phyloP scores from a whole-genome alignment of 495 filamentous ascomycete genomes.

The Xylaria venustula region DNA sequence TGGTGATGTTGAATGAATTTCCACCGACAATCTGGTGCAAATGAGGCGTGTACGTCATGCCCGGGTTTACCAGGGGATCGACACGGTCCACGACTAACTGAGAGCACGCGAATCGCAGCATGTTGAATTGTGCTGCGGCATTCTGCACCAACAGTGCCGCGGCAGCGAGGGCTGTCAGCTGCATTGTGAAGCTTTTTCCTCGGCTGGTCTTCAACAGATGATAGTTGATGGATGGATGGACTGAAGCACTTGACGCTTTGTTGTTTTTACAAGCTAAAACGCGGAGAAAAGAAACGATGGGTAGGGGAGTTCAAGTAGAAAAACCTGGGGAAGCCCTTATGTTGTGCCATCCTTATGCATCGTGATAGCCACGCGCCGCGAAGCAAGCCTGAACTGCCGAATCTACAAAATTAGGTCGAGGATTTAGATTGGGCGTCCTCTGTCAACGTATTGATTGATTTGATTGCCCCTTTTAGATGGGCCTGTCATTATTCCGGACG shows the following conservation, averaged over 20 bases:
- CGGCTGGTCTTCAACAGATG: not conserved
- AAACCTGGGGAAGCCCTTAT: conserved; percentile 21
- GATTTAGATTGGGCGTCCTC: not conserved
- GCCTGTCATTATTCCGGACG: conserved; percentile 41
- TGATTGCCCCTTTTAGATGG: conserved; percentile 36
- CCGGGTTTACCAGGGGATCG: conserved; percentile 53
- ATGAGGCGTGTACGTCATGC: conserved; percentile 48
- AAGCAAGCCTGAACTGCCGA: conserved; percentile 42
- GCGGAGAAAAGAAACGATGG: not conserved
- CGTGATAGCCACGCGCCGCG: conserved; percentile 4
- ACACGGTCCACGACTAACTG: conserved; percentile 55
- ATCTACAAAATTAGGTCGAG: conserved; percentile 25
- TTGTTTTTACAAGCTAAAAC: conserved; percentile 9
- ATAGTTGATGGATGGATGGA: not conserved
- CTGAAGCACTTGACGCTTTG: not conserved
- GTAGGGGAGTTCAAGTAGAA: conserved; percentile 22
- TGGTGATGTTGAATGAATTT: conserved; percentile 69
- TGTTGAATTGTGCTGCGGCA: conserved; percentile 46
- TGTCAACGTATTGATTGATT: conserved; percentile 30
- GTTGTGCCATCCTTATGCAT: conserved; percentile 25
- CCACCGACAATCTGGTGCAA: conserved; percentile 54
- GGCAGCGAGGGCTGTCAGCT: conserved; percentile 48
- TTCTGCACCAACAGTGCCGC: conserved; percentile 47
- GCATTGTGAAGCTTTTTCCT: conserved; percentile 43
- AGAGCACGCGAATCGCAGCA: conserved; percentile 58